Percentiles rank a stretch among this genome's conserved stretches.
Evolutionary conservation across 2,329 filamentous ascomycete species (phyloP).

Genomic region (Monilinia fructigena): DNA sequence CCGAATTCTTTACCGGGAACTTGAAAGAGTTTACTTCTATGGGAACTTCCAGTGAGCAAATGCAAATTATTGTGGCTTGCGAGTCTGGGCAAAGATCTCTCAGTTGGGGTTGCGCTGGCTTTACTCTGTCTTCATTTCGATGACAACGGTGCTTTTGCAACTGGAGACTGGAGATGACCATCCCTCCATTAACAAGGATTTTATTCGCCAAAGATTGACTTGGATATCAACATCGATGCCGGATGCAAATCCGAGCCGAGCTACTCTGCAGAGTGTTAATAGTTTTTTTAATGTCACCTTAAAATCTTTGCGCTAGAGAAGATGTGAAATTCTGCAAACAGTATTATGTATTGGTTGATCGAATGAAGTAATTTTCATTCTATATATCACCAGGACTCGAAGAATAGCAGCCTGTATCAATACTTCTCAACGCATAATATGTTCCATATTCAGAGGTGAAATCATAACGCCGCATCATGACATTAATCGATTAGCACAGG

Average conservation of each 20-base stretch:
- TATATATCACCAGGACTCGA: neutral
- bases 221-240: slow-evolving; percentile 78
- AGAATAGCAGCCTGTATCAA: neutral
- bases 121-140: slow-evolving; percentile 72
- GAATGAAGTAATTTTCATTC: neutral
- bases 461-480: neutral
- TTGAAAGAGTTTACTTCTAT: neutral
- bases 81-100: slow-evolving; percentile 76
- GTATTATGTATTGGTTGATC: neutral
- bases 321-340: neutral
- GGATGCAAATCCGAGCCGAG: slow-evolving; percentile 77
- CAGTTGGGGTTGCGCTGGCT: slow-evolving; percentile 73
- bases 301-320: slow-evolving; percentile 17
- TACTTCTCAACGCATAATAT: neutral
- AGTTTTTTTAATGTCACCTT: slow-evolving; percentile 72
- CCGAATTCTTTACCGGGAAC: slow-evolving; percentile 33
- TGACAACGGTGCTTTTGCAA: slow-evolving; percentile 53
- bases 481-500: neutral
- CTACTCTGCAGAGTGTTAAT: slow-evolving; percentile 89
- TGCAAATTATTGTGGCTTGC: slow-evolving; percentile 61
- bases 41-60: neutral
- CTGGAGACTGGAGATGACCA: slow-evolving; percentile 21
- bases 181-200: slow-evolving; percentile 62
- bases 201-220: slow-evolving; percentile 75
- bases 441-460: neutral